phyloP scores from a whole-genome alignment of 345 rosid genomes.

The Adansonia digitata region DNA sequence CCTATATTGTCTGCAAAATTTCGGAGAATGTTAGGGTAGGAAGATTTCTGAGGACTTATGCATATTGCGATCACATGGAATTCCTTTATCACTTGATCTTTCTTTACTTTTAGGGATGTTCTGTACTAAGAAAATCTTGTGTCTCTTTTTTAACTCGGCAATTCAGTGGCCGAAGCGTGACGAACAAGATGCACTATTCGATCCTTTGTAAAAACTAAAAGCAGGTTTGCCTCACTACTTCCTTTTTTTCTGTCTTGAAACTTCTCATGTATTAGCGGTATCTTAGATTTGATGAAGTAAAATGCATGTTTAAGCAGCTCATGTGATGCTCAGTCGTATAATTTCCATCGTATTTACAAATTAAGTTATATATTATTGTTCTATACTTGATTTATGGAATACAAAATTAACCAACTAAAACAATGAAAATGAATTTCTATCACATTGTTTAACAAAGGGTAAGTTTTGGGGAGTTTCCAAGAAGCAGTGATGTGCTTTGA shows the following conservation, averaged over 20 bases:
- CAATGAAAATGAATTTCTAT: background rate
- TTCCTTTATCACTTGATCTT: background rate
- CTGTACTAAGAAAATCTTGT: background rate
- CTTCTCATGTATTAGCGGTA: background rate
- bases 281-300: background rate
- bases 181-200: slow-evolving; percentile 52
- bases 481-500: background rate
- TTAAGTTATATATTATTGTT: too few relatives aligned
- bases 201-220: slow-evolving; percentile 75
- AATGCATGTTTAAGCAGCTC: background rate
- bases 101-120: background rate
- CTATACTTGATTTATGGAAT: background rate
- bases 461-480: background rate
- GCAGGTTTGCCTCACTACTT: slow-evolving; percentile 45
- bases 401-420: background rate
- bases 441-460: background rate
- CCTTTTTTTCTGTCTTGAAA: slow-evolving; percentile 3
- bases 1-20: background rate
- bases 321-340: background rate
- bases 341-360: background rate
- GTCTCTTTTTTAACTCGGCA: slow-evolving; percentile 4
- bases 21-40: background rate
- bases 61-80: slow-evolving; percentile 1
- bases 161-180: slow-evolving; percentile 49
- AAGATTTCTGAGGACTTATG: background rate